These are phyloP conservation scores for Anethum foeniculum DNA, from an alignment of 140 eudicot species.

Conservation along the genomic window DNA sequence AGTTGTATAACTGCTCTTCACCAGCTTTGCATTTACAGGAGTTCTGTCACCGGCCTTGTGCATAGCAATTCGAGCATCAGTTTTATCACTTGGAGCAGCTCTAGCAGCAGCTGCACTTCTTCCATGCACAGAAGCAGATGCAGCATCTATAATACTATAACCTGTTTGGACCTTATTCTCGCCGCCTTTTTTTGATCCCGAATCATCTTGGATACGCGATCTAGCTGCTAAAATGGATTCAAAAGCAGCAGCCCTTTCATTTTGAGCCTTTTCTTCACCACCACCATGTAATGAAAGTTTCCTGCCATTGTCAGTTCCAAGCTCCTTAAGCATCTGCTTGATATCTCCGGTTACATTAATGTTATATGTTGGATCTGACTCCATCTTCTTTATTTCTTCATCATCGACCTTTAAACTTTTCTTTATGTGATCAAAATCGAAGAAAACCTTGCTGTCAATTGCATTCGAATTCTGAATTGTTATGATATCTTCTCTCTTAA, in stretches of 20 bases:
- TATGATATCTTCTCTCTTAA: constrained; percentile 65
- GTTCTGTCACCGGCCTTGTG: constrained; percentile 97
- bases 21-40: constrained; percentile 88
- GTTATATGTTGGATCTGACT: constrained; percentile 78
- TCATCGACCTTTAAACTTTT: constrained; percentile 78
- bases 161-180: constrained; percentile 38
- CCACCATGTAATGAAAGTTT: constrained; percentile 91
- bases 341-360: constrained; percentile 76
- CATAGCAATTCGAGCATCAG: constrained; percentile 94
- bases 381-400: constrained; percentile 76
- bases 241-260: constrained; percentile 92
- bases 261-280: constrained; percentile 82
- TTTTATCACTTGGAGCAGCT: constrained; percentile 71
- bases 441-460: constrained; percentile 66
- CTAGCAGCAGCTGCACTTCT: constrained; percentile 97
- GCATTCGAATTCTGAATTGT: constrained; percentile 97
- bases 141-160: constrained; percentile 91
- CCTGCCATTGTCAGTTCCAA: constrained; percentile 82
- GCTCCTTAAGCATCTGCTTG: constrained; percentile 90
- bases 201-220: constrained; percentile 74
- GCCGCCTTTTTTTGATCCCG: constrained; percentile 32
- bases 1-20: constrained; percentile 83
- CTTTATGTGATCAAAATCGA: constrained; percentile 87
- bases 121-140: constrained; percentile 98
- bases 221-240: constrained; percentile 76